Base-by-base conservation (phyloP, 2,329 filamentous ascomycete species). In the Erysiphe pulchra region DNA sequence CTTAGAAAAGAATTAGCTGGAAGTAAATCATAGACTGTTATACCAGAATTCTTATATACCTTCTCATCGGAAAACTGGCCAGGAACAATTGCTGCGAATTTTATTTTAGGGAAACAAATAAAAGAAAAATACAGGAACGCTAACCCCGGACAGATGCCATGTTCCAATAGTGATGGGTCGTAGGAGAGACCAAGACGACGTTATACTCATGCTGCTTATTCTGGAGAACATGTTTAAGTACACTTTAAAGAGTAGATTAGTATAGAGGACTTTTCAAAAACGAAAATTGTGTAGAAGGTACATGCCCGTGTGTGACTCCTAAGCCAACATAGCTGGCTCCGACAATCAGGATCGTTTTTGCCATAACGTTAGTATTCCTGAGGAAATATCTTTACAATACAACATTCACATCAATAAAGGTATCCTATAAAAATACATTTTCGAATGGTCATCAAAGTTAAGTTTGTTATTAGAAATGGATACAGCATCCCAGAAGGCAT, bases 301-400 rank as follows among this genome's bases (percentile, higher is more conserved):
- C 48, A 43, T 48, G 53, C 53, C 68, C 68, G 50, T 75, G 70
- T 2, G 70, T 67, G 2, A 60, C 60, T 9, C 62, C 64, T 2
- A 72, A 48, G 31, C 70, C 70, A 16, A 57, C 68, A 51, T 67
- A 72, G 7, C 68, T 70, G 16, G 63, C 68, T 24, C 71, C 71
- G 1, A 75, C 56, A 32, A 75, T 61, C 45, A 73, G 56, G 47
- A 72, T 66, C 14, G 51, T 56, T 41, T 53, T 54, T 24, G 48
- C n/a, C 54, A 55, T 56, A 10, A 17, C 14, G 14, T 7, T 9
- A 37, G 16, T 37, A n/a, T n/a, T 37, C 16, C 16, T 13, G n/a
- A n/a, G n/a, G 14, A 37, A 37, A 37, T 24, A 24, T 24, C 20
- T 24, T 6, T 24, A 24, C 20, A 6, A 24, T 24, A n/a, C n/a